Conservation (phyloP, 768 basidiomycete species). For the Ramaria sp. region DNA sequence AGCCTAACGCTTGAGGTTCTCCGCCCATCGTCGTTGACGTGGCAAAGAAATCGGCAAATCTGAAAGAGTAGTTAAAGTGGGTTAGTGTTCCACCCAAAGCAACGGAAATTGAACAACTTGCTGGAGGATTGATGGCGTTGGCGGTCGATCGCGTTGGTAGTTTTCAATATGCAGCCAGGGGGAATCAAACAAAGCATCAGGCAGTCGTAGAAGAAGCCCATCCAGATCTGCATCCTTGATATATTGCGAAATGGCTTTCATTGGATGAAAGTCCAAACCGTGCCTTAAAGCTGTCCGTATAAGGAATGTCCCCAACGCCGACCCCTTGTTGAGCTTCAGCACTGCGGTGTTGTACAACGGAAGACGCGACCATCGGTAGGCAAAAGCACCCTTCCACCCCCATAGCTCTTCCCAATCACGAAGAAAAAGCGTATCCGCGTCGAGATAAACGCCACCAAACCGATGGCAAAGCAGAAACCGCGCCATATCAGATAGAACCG, state of each 20-base stretch:
- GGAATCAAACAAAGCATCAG: constrained; percentile 93
- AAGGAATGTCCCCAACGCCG: constrained; percentile 84
- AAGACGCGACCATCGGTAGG: constrained; percentile 90
- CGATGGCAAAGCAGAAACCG: constrained; percentile 93
- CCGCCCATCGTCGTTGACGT: constrained; percentile 64
- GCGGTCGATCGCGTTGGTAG: constrained; percentile 85
- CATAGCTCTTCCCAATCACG: constrained; percentile 98
- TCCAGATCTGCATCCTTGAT: constrained; percentile 83
- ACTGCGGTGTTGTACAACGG: constrained; percentile 96
- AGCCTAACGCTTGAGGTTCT: constrained; percentile 77
- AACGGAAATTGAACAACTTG: constrained; percentile 22
- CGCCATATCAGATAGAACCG: constrained; percentile 96
- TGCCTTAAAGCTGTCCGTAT: constrained; percentile 94
- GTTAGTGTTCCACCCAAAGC: constrained; percentile 2
- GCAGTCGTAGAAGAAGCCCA: constrained; percentile 72
- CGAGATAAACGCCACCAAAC: constrained; percentile 93
- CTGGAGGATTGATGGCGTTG: constrained; percentile 83
- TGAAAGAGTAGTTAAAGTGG: constrained; percentile 19
- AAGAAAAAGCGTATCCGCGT: constrained; percentile 91
- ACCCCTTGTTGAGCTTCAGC: constrained; percentile 84
- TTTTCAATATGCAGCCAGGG: constrained; percentile 96
- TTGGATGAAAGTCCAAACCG: constrained; percentile 94
- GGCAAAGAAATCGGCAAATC: constrained; percentile 84
- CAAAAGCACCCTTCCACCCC: constrained; percentile 95
- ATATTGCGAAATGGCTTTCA: constrained; percentile 78